Base-by-base conservation (phyloP, 2,329 filamentous ascomycete genomes). In the Bipolaris zeicola region DNA sequence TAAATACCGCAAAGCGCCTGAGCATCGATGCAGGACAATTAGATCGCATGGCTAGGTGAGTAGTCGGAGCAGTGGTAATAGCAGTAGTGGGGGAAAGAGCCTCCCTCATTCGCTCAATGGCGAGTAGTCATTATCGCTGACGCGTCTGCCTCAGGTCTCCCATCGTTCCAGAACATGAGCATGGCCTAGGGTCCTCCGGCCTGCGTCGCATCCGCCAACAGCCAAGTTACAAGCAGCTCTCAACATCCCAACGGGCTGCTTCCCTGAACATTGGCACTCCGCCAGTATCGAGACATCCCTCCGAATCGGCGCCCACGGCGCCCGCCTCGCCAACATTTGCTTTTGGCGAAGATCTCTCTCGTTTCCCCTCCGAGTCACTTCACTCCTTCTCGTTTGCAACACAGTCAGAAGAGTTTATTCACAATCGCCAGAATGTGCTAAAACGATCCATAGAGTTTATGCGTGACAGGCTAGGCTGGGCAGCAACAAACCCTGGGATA, bases 361-460 rank as follows among this genome's bases (percentile, higher is more conserved):
- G 93, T 48, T 99, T 99, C 73, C 94, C 95, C 1, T 92, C 91
- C 66, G 95, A 99, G 74, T 99, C 95, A 5, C 81, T 99, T 44
- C 95, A 99, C 77, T 99, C 95, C 1, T 99, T 99, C 79, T 98
- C 94, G 11, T 99, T 99, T 76, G 92, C 95, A 38, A 91, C 96
- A 66, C 93, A 96, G 77, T 94, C 93, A 3, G 93, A 96, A 71
- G 94, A 98, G 61, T 87, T 92, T 61, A 83, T 98, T 53, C 91
- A 96, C 74, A 96, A 87, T 74, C 89, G 95, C 52, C 93, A 98
- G 75, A 96, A 92, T 80, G 89, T 96, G 33, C 76, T 99, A 69
- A 96, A 96, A 78, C 86, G 94, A 57, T 96, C 93, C 7, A 89
- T 97, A 71, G 95, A 98, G 76, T 97, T 98, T 72, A 96, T 99